A percentile compares a stretch with the other conserved stretches of the same genome.
phyloP scores from a whole-genome alignment of 192 early-diverging fungal species.

The Coemansia sp. region DNA sequence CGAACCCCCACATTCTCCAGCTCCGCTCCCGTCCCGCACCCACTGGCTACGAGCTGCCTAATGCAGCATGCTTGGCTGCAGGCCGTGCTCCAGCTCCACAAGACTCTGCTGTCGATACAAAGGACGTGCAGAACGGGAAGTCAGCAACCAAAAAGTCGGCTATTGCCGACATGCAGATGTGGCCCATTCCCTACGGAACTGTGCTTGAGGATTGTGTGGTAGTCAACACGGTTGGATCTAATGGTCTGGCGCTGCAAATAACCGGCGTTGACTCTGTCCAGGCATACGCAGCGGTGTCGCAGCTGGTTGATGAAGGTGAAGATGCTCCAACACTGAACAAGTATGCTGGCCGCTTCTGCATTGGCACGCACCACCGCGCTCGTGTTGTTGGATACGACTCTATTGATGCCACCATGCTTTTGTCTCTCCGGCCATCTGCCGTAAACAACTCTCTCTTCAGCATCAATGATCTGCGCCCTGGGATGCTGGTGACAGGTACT shows the following conservation, averaged over 20 bases:
- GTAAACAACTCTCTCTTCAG: conserved; percentile 71
- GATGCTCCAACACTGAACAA: conserved; percentile 54
- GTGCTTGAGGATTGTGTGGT: conserved; percentile 67
- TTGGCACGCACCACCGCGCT: conserved; percentile 72
- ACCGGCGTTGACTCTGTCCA: conserved; percentile 25
- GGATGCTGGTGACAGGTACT: conserved; percentile 44
- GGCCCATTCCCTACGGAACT: conserved; percentile 70
- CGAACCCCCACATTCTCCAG: conserved; percentile 59
- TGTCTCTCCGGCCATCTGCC: conserved; percentile 71
- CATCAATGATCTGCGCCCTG: conserved; percentile 60
- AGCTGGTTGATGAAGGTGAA: conserved; percentile 68
- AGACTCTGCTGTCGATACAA: not conserved
- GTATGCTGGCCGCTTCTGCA: conserved; percentile 56
- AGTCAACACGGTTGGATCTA: conserved; percentile 58
- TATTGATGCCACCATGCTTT: conserved; percentile 69
- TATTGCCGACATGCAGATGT: conserved; percentile 43
- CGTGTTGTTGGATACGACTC: conserved; percentile 80
- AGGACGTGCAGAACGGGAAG: conserved; percentile 10
- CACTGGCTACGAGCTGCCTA: conserved; percentile 43
- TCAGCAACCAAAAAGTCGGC: conserved; percentile 8
- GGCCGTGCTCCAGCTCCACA: conserved; percentile 4
- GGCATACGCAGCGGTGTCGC: conserved; percentile 56
- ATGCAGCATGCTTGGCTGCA: conserved; percentile 30
- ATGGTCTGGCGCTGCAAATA: conserved; percentile 67
- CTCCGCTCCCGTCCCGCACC: conserved; percentile 44